Percentiles rank a stretch among this genome's conserved stretches.
Conservation (phyloP, 169 alveolate species). For the Plasmodium falciparum region DNA sequence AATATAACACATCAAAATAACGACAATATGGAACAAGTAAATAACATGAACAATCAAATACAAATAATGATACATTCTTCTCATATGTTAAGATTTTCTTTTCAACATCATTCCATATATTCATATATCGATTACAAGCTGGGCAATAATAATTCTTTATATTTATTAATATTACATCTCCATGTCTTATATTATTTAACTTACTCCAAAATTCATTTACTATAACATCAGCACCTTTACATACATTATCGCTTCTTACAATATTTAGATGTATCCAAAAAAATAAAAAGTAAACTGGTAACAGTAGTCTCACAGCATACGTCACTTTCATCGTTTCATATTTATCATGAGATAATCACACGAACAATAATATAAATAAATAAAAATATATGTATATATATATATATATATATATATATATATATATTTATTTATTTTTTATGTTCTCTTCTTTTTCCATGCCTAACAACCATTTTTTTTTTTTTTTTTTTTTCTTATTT, state of each 20-base stretch:
- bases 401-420: too few species aligned
- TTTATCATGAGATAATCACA: too few species aligned
- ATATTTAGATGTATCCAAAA: background rate
- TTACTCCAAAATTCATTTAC: constrained; percentile 29
- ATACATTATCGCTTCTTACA: constrained; percentile 9
- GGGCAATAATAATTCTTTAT: constrained; percentile 64
- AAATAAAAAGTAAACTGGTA: background rate
- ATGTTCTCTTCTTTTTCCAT: too few species aligned
- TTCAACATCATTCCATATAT: constrained; percentile 47
- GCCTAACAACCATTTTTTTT: too few species aligned
- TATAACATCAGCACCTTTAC: constrained; percentile 45
- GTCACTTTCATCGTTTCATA: too few species aligned
- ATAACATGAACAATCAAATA: constrained; percentile 52
- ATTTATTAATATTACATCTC: constrained; percentile 34
- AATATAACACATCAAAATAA: constrained; percentile 28
- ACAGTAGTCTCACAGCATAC: too few species aligned
- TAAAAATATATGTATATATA: too few species aligned
- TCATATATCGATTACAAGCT: constrained; percentile 44
- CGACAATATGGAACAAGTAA: constrained; percentile 44
- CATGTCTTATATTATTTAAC: constrained; percentile 40
- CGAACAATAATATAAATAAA: too few species aligned
- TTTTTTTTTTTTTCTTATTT: too few species aligned
- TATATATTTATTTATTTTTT: too few species aligned
- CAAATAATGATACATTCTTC: constrained; percentile 35
- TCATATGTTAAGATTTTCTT: constrained; percentile 31